Conservation (phyloP, 129 eudicot species). For the Sambucus nigra region DNA sequence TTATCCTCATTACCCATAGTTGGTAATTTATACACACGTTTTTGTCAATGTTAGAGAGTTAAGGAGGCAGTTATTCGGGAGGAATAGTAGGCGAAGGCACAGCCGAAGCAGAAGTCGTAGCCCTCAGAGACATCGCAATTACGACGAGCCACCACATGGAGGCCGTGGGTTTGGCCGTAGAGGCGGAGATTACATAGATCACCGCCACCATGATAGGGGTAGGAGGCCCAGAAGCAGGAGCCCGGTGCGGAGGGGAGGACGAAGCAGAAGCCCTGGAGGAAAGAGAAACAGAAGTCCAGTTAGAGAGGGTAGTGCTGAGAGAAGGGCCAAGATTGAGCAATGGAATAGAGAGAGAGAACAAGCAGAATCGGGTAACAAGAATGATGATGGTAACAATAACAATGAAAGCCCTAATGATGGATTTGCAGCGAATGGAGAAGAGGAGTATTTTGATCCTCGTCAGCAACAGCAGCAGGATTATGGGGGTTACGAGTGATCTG, state of each 20-base stretch:
- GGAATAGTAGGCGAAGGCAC: conserved; percentile 48
- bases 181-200: conserved; percentile 59
- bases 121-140: conserved; percentile 46
- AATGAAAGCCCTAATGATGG: conserved; percentile 17
- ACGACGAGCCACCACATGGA: conserved; percentile 71
- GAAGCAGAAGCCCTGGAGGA: conserved; percentile 88
- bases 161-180: conserved; percentile 73
- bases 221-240: conserved; percentile 89
- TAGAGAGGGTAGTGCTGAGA: conserved; percentile 89
- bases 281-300: conserved; percentile 70
- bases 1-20: too few species aligned
- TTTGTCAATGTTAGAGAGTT: conserved; percentile 42
- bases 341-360: conserved; percentile 94
- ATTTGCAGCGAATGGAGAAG: conserved; percentile 30
- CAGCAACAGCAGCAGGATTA: conserved; percentile 20
- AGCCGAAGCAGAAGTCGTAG: conserved; percentile 87
- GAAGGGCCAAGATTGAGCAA: conserved; percentile 93
- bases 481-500: conserved; percentile 34
- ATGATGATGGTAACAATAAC: conserved; percentile 16
- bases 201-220: conserved; percentile 48
- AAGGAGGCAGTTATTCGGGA: conserved; percentile 81
- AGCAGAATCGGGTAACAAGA: conserved; percentile 38
- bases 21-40: conserved; percentile 5
- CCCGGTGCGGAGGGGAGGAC: conserved; percentile 75
- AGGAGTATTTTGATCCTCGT: conserved; percentile 29